Conservation (phyloP, 768 basidiomycete species). For the Phallus indusiatus region DNA sequence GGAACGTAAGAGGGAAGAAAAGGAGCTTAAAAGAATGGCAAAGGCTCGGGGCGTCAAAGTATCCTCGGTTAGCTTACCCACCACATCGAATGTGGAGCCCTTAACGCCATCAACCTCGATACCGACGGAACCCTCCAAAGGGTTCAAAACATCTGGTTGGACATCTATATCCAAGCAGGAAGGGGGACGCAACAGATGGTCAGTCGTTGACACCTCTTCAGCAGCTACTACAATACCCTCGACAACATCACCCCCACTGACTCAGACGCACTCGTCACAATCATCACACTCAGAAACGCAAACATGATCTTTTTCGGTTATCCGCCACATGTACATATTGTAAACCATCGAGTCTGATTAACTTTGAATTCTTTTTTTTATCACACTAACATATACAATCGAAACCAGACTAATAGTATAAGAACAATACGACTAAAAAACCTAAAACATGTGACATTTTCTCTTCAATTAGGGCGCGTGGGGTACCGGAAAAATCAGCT, state of each 20-base stretch:
- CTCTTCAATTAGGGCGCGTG: not conserved
- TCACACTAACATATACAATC: slow-evolving; percentile 28
- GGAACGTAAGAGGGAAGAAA: slow-evolving; percentile 78
- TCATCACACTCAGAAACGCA: slow-evolving; percentile 39
- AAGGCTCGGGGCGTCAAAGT: slow-evolving; percentile 67
- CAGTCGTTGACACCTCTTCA: slow-evolving; percentile 5
- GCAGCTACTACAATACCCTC: slow-evolving; percentile 13
- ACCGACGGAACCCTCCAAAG: slow-evolving; percentile 15
- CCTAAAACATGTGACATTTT: too few relatives aligned
- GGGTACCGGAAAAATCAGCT: not conserved
- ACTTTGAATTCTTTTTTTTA: not conserved
- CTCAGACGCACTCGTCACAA: slow-evolving; percentile 10
- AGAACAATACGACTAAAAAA: too few relatives aligned
- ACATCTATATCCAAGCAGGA: slow-evolving; percentile 28
- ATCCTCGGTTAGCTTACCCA: slow-evolving; percentile 17
- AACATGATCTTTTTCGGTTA: slow-evolving; percentile 65
- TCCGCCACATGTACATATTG: not conserved
- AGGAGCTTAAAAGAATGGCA: slow-evolving; percentile 75
- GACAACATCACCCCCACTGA: slow-evolving; percentile 2
- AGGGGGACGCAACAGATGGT: slow-evolving; percentile 13
- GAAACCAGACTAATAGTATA: slow-evolving; percentile 8
- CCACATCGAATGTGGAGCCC: slow-evolving; percentile 7
- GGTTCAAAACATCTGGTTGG: slow-evolving; percentile 43
- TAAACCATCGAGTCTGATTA: not conserved
- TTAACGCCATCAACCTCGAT: slow-evolving; percentile 10